Evolutionary conservation across 1,139 yeast species (phyloP).

Genomic region (Hansenula anomala): DNA sequence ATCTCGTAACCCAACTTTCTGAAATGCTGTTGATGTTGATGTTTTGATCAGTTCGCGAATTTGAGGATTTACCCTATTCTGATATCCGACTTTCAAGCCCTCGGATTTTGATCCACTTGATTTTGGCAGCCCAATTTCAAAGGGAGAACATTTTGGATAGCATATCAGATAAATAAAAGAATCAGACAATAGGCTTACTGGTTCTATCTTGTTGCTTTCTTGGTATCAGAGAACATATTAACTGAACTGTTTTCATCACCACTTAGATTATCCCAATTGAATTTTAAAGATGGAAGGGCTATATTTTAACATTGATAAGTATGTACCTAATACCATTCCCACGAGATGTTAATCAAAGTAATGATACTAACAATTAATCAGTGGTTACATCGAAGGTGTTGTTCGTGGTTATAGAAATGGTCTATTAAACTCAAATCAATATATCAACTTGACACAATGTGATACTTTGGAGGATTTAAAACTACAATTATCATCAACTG

Average conservation of each 20-base stretch:
- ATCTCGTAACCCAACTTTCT: too few relatives aligned
- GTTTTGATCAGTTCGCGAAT: too few relatives aligned
- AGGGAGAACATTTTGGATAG: neutral
- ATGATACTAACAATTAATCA: conserved; percentile 22
- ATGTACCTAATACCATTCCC: too few relatives aligned
- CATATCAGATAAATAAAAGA: too few relatives aligned
- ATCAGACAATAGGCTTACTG: neutral
- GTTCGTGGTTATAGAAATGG: conserved; percentile 94
- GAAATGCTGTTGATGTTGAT: too few relatives aligned
- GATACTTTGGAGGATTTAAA: conserved; percentile 92
- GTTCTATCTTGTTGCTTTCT: too few relatives aligned
- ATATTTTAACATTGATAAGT: conserved; percentile 74
- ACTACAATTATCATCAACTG: conserved; percentile 91
- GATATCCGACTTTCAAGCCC: too few relatives aligned
- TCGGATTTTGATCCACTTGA: neutral
- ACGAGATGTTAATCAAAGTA: too few relatives aligned
- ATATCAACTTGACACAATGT: conserved; percentile 91
- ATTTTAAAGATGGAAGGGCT: conserved; percentile 67
- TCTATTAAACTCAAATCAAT: conserved; percentile 69
- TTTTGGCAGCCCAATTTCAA: neutral
- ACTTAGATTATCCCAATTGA: neutral
- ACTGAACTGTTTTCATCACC: too few relatives aligned
- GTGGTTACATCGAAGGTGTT: conserved; percentile 88
- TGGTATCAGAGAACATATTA: too few relatives aligned
- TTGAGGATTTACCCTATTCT: neutral